These are phyloP conservation scores for Colletotrichum caudatum DNA, from an alignment of 2,329 filamentous ascomycete species.

Conservation along the genomic window DNA sequence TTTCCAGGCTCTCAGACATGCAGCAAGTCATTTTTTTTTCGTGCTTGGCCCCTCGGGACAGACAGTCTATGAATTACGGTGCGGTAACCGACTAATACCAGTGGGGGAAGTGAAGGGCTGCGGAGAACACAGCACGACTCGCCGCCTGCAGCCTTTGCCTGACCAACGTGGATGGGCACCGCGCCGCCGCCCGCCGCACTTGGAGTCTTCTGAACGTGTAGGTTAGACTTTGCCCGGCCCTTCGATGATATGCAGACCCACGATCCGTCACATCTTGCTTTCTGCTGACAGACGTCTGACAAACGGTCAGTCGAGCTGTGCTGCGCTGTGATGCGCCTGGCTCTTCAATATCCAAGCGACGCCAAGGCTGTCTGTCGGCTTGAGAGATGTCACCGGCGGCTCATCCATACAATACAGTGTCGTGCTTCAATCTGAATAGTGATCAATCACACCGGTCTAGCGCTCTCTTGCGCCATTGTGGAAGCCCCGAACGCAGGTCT, in stretches of 20 bases:
- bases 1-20: conserved; percentile 12
- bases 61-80: background rate
- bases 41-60: background rate
- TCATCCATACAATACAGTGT: background rate
- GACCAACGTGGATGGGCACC: background rate
- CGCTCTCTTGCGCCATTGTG: too few species aligned
- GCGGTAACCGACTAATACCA: background rate
- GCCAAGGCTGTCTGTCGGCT: background rate
- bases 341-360: too few species aligned
- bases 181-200: background rate
- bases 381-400: background rate
- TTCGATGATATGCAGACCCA: conserved; percentile 2
- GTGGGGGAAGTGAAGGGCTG: background rate
- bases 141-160: background rate
- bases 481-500: too few species aligned
- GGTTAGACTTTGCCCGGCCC: background rate
- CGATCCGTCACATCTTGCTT: background rate
- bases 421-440: background rate
- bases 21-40: background rate
- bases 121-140: background rate
- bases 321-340: background rate
- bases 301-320: background rate
- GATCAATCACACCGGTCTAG: background rate
- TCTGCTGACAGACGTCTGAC: background rate
- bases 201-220: too few species aligned